A percentile compares a stretch with the other conserved stretches of the same genome.
Conservation (phyloP, 1,284 basidiomycete species). For the Ceratobasidium papillatum region DNA sequence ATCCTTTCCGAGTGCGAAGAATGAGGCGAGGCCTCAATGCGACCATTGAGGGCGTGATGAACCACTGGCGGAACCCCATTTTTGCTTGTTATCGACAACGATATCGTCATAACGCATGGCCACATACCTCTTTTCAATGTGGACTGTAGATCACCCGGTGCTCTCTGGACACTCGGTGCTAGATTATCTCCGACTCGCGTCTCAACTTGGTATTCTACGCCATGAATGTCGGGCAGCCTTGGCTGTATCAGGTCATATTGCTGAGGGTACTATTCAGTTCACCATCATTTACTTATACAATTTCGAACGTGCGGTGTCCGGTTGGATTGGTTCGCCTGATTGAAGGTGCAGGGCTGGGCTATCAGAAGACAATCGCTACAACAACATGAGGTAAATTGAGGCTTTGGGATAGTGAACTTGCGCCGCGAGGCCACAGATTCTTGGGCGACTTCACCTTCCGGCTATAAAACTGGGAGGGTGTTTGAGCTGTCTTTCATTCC, state of each 20-base stretch:
- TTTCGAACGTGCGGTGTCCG: neutral
- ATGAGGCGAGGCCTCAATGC: slow-evolving; percentile 9
- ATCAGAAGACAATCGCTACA: neutral
- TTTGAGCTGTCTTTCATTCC: neutral
- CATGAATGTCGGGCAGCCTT: neutral
- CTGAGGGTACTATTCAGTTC: too few relatives aligned
- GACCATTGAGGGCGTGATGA: neutral
- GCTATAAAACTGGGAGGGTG: neutral
- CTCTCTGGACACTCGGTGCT: neutral
- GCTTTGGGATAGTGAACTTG: neutral
- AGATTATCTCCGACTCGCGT: neutral
- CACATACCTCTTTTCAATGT: neutral
- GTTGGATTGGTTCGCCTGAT: neutral
- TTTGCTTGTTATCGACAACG: neutral
- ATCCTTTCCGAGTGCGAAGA: neutral
- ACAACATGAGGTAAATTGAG: neutral
- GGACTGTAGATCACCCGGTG: neutral
- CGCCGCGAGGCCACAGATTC: neutral
- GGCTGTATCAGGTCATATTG: too few relatives aligned
- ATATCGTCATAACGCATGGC: neutral
- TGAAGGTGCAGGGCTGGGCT: neutral
- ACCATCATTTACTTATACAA: neutral
- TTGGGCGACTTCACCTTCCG: neutral
- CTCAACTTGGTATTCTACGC: neutral
- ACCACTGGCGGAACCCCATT: slow-evolving; percentile 8